Base-by-base conservation (phyloP, 257 asterid genomes). In the Leonotis leonurus region DNA sequence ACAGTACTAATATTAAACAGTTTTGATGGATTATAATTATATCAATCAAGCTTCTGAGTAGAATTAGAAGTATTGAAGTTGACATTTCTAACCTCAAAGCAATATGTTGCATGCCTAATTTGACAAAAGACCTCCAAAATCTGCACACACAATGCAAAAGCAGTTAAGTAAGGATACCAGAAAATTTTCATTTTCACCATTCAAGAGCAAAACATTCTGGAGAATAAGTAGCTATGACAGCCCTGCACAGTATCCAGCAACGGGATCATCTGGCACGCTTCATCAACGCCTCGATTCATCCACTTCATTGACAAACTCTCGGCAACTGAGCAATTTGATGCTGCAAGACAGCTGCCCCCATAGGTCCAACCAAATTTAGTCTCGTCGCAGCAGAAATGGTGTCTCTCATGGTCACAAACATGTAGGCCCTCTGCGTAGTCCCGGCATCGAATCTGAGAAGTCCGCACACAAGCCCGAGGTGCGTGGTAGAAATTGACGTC, bases 221-320 rank as follows among this genome's bases (percentile, higher is more conserved):
- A 87, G 75, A 89, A 87, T 82, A 93, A 83, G 85, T 89, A 93
- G 25, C 81, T 83, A 75, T 93, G 99, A 58, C 99, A 93, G 1
- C 97, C 99, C 78, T 93, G 99, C 35, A 89, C 79, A 1, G 84
- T 80, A 43, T 93, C 99, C 25, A 93, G 83, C 81, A 93, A 67
- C 6, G 99, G 99, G 67, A 78, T 75, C 14, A 87, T 84, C 80
- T 93, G 99, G 41, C 97, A 93, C 3, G 95, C 99, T 61, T 87
- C 92, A n/a, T 87, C 86, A 10, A 80, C 84, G 6, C 56, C 65
- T 2, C 96, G 83, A 45, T 83, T 78, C 95, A 83, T 87, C 99
- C 99, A 93, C 78, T 82, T 89, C 21, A 13, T 72, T 1, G 78
- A 77, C 69, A 87, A 41, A 18, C 69, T 81, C 77, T 92, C 99